phyloP scores from a whole-genome alignment of 1,284 basidiomycete genomes.

The Fistulina hepatica region DNA sequence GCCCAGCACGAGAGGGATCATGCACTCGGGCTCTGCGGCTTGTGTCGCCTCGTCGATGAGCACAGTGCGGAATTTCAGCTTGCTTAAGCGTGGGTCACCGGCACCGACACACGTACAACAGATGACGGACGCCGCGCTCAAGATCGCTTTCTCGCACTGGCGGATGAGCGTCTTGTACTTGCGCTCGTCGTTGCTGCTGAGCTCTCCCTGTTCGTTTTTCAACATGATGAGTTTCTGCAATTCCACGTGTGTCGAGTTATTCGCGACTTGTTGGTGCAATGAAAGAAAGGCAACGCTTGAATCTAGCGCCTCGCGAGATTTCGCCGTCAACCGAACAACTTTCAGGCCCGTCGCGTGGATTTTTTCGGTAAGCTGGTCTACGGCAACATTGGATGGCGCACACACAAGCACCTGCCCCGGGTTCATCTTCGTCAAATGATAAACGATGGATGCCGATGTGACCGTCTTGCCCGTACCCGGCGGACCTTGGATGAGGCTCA shows the following conservation, averaged over 20 bases:
- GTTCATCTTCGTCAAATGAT: conserved; percentile 99
- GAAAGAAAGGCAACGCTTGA: conserved; percentile 91
- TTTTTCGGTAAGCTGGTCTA: conserved; percentile 98
- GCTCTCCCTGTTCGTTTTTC: conserved; percentile 94
- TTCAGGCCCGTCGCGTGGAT: conserved; percentile 96
- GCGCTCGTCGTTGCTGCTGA: conserved; percentile 93
- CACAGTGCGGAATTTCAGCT: conserved; percentile 97
- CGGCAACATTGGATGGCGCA: conserved; percentile 98
- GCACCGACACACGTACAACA: conserved; percentile 98
- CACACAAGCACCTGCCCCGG: conserved; percentile 98
- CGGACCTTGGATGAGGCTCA: conserved; percentile 96
- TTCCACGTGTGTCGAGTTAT: conserved; percentile 89
- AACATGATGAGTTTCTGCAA: conserved; percentile 96
- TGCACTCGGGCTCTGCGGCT: conserved; percentile 96
- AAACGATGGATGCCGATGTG: conserved; percentile 98
- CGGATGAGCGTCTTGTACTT: conserved; percentile 95
- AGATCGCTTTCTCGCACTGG: conserved; percentile 95
- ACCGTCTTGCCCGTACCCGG: conserved; percentile 99
- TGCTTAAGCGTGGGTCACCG: conserved; percentile 90
- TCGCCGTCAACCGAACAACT: conserved; percentile 95
- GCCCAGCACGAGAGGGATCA: conserved; percentile 97
- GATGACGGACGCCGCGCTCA: conserved; percentile 93
- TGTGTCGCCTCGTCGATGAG: conserved; percentile 99
- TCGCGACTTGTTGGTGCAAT: conserved; percentile 94
- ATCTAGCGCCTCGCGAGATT: conserved; percentile 94